Evolutionary conservation across 768 basidiomycete species (phyloP), one percentile per base, ranked within the genome.

Genomic region (Hirschioporus abietinus): DNA sequence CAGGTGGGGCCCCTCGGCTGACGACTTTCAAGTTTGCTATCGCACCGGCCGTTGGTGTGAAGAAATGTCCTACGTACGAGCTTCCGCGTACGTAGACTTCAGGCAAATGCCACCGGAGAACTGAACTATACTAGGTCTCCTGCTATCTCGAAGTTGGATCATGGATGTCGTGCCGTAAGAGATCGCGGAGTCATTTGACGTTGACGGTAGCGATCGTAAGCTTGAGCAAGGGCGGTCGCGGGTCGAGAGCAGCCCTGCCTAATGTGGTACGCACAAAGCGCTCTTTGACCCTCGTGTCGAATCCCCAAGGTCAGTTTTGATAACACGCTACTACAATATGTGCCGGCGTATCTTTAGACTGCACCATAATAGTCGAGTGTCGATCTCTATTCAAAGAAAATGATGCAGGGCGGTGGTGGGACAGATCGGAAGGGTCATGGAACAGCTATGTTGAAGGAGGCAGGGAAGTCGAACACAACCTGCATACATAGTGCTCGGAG

Each of bases 151-250:
- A 52, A 52, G 42, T 15, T 20, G 12, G 15, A 3, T 20, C 12
- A n/a, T n/a, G n/a, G n/a, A n/a, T n/a, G n/a, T n/a, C n/a, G n/a
- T 52, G 42, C 42, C 42, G 42, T 52, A 52, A 52, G 42, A 52
- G 42, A 52, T 52, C 12, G 42, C 42, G 42, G 42, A 52, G 42
- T 12, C 42, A 52, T 15, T 52, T 3, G n/a, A n/a, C n/a, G n/a
- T n/a, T n/a, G n/a, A 52, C 42, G 42, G 42, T 52, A 10, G 12
- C 42, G 42, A 52, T 52, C 42, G 42, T 52, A 5, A 12, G 42
- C n/a, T n/a, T n/a, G n/a, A n/a, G n/a, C n/a, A n/a, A n/a, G n/a
- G n/a, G n/a, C n/a, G n/a, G n/a, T n/a, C n/a, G 20, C 2, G 4
- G 42, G 12, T 52, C 42, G 42, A 52, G 15, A 20, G 42, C 42